Evolutionary conservation across 257 asterid genomes (phyloP).

Genomic region (Solanum ossicruentum): DNA sequence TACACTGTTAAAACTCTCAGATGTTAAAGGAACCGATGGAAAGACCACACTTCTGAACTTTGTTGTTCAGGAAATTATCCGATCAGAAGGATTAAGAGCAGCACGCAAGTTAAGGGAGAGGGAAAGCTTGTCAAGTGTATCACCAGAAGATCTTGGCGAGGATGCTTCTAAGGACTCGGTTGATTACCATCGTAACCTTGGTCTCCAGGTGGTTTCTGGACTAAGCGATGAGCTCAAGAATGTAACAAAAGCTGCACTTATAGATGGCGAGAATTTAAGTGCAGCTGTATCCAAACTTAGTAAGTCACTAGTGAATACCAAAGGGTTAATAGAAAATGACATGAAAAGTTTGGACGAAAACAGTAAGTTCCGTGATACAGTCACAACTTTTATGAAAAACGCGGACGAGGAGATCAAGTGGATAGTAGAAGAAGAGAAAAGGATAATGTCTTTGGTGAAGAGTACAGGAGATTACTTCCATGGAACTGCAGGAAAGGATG

Average conservation of each 20-base stretch:
- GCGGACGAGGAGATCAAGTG: slow-evolving; percentile 36
- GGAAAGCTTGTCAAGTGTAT: slow-evolving; percentile 49
- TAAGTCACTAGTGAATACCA: slow-evolving; percentile 25
- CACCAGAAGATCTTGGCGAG: slow-evolving; percentile 51
- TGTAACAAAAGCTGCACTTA: slow-evolving; percentile 60
- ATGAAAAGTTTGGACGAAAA: slow-evolving; percentile 34
- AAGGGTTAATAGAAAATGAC: slow-evolving; percentile 37
- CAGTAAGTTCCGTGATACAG: slow-evolving; percentile 28
- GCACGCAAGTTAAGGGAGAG: slow-evolving; percentile 55
- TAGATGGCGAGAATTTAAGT: slow-evolving; percentile 38
- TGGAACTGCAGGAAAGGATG: slow-evolving; percentile 60
- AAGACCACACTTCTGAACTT: slow-evolving; percentile 53
- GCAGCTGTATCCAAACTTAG: slow-evolving; percentile 35
- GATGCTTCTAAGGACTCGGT: slow-evolving; percentile 35
- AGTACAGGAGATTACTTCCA: slow-evolving; percentile 85
- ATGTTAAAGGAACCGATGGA: slow-evolving; percentile 69
- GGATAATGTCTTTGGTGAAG: slow-evolving; percentile 56
- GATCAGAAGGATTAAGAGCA: slow-evolving; percentile 59
- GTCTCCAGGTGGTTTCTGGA: slow-evolving; percentile 66
- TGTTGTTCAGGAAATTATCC: slow-evolving; percentile 51
- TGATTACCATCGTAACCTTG: slow-evolving; percentile 56
- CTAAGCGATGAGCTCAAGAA: slow-evolving; percentile 59
- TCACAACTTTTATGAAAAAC: slow-evolving; percentile 26
- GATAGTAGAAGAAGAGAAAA: slow-evolving; percentile 54
- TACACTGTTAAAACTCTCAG: slow-evolving; percentile 55